These are phyloP conservation scores for Rosa persica DNA, from an alignment of 306 rosid species.

Conservation along the genomic window DNA sequence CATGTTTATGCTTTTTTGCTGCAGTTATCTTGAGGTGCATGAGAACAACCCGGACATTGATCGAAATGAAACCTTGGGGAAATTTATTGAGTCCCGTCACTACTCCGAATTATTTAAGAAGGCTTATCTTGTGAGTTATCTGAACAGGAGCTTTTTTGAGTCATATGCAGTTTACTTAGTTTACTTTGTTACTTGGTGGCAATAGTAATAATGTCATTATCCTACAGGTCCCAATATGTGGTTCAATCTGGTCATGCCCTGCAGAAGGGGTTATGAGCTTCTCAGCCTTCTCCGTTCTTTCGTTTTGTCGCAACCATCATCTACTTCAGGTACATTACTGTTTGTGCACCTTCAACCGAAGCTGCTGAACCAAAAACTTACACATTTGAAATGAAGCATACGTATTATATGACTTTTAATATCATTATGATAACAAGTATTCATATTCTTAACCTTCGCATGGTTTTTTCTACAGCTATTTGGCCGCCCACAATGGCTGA, in stretches of 20 bases:
- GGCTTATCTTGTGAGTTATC: slow-evolving; percentile 86
- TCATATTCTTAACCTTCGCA: background rate
- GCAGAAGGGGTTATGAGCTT: slow-evolving; percentile 75
- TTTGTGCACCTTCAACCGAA: background rate
- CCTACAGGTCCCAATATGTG: slow-evolving; percentile 73
- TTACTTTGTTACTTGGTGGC: slow-evolving; percentile 1
- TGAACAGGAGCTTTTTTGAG: slow-evolving; percentile 15
- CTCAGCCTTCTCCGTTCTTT: slow-evolving; percentile 81
- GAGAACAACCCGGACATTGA: slow-evolving; percentile 72
- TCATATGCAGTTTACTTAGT: background rate
- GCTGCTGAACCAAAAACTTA: background rate
- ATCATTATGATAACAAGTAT: background rate
- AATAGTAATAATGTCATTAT: background rate
- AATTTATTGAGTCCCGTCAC: slow-evolving; percentile 63
- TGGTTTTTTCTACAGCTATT: slow-evolving; percentile 55
- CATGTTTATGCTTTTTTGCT: slow-evolving; percentile 3
- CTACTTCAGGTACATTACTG: slow-evolving; percentile 63
- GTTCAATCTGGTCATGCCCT: slow-evolving; percentile 88
- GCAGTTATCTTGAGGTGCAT: slow-evolving; percentile 71
- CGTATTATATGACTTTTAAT: background rate
- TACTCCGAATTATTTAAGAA: slow-evolving; percentile 79
- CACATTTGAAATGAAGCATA: background rate
- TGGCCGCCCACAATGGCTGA: slow-evolving; percentile 93
- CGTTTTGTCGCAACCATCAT: slow-evolving; percentile 82
- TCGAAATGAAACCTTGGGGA: slow-evolving; percentile 68